Conservation (phyloP, 2,329 filamentous ascomycete species). For the Monosporascus sp. region DNA sequence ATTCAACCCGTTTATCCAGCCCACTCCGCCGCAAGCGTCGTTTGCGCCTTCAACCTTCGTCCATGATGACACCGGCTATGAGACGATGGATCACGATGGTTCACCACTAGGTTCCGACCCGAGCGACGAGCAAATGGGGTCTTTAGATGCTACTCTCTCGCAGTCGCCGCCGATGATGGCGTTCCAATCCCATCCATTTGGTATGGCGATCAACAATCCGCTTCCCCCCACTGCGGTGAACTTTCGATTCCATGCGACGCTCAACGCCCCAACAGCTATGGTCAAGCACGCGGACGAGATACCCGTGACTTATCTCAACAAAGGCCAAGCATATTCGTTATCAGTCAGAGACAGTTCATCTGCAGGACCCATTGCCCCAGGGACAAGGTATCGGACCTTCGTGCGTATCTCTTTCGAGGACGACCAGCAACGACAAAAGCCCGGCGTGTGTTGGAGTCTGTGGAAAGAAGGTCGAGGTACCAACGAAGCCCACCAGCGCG, state of each 20-base stretch:
- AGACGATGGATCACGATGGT: constrained; percentile 71
- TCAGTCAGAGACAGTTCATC: constrained; percentile 74
- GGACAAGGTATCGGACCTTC: constrained; percentile 77
- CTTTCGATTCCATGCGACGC: constrained; percentile 83
- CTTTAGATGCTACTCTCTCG: constrained; percentile 56
- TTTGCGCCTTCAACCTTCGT: constrained; percentile 78
- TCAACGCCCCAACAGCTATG: constrained; percentile 96
- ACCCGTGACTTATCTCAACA: constrained; percentile 96
- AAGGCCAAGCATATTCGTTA: constrained; percentile 89
- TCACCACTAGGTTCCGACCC: constrained; percentile 58
- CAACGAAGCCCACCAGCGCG: constrained; percentile 90
- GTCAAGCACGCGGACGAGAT: constrained; percentile 85
- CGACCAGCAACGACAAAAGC: constrained; percentile 82
- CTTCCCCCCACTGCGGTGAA: constrained; percentile 57
- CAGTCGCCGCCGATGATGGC: constrained; percentile 55
- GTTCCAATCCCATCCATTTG: constrained; percentile 49
- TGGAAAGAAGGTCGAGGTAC: constrained; percentile 97
- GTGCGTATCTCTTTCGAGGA: constrained; percentile 97
- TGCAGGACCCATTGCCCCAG: constrained; percentile 50
- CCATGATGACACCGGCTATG: constrained; percentile 74
- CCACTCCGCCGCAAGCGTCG: constrained; percentile 48
- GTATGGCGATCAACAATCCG: constrained; percentile 38
- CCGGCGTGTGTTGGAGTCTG: constrained; percentile 75
- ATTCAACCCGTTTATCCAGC: constrained; percentile 67
- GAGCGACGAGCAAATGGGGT: constrained; percentile 45